Evolutionary conservation across 2,329 filamentous ascomycete species (phyloP).

Genomic region (Penicillium sp.): DNA sequence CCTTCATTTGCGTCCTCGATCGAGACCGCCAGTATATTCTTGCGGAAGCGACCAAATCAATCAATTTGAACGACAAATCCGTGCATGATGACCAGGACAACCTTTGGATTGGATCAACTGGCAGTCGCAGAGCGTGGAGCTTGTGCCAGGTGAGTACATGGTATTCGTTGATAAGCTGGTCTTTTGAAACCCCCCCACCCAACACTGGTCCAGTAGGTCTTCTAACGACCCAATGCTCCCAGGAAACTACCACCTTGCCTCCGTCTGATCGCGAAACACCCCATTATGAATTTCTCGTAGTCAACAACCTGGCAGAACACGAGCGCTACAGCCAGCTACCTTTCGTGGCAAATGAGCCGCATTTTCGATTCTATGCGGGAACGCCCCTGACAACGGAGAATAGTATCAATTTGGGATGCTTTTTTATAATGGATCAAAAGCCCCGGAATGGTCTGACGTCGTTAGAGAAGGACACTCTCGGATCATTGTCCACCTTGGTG

Average conservation of each 20-base stretch:
- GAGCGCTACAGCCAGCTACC: conserved; percentile 43
- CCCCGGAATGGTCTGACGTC: conserved; percentile 53
- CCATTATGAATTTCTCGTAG: conserved; percentile 36
- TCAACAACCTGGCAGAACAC: conserved; percentile 47
- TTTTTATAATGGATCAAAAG: conserved; percentile 63
- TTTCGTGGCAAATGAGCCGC: conserved; percentile 40
- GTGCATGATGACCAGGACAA: conserved; percentile 38
- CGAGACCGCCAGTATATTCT: conserved; percentile 54
- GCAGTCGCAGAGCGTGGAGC: conserved; percentile 38
- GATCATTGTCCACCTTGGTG: conserved; percentile 59
- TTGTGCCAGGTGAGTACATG: conserved; percentile 39
- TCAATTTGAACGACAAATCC: conserved; percentile 42
- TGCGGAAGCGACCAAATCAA: conserved; percentile 53
- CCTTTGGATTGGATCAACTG: conserved; percentile 39
- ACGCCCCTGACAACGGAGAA: conserved; percentile 64
- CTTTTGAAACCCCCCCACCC: neutral
- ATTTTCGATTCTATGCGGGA: conserved; percentile 58
- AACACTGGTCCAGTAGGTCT: too few species aligned
- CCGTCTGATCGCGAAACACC: conserved; percentile 29
- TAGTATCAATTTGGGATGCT: conserved; percentile 62
- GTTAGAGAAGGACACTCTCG: conserved; percentile 54
- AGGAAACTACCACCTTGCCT: conserved; percentile 43
- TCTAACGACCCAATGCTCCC: neutral
- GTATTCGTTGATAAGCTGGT: neutral
- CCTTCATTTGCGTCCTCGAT: conserved; percentile 52